A percentile compares a stretch with the other conserved stretches of the same genome.
phyloP scores from a whole-genome alignment of 352 stramenopile genomes.

The Pythium brachiatum region DNA sequence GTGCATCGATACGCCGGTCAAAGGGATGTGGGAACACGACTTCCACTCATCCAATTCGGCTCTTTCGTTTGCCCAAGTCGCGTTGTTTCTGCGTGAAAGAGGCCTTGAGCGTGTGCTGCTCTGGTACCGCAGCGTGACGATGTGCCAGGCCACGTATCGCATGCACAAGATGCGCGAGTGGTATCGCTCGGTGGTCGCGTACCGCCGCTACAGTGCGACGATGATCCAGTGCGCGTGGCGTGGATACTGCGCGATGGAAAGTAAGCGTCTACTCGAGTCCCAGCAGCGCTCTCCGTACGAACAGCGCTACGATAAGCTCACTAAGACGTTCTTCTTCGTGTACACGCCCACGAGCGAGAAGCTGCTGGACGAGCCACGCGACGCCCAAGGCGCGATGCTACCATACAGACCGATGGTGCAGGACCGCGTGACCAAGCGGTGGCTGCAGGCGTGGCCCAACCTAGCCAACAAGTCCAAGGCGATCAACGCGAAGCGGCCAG shows the following conservation, averaged over 20 bases:
- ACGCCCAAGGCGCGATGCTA: conserved; percentile 45
- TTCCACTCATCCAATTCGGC: conserved; percentile 8
- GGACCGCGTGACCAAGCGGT: conserved; percentile 65
- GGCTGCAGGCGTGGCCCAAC: conserved; percentile 71
- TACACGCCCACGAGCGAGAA: conserved; percentile 68
- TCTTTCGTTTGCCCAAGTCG: conserved; percentile 61
- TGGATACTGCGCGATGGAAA: conserved; percentile 33
- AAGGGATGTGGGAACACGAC: conserved; percentile 66
- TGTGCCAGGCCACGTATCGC: conserved; percentile 53
- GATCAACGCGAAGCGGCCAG: not conserved
- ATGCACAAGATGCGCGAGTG: conserved; percentile 56
- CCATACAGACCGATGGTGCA: conserved; percentile 70
- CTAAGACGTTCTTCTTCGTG: conserved; percentile 57
- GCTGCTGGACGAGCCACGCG: conserved; percentile 53
- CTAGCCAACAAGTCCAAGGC: conserved; percentile 23
- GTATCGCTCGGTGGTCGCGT: conserved; percentile 42
- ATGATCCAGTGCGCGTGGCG: conserved; percentile 66
- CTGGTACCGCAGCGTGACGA: conserved; percentile 45
- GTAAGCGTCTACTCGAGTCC: conserved; percentile 39
- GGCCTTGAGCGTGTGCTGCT: conserved; percentile 54
- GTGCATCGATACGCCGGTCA: conserved; percentile 35
- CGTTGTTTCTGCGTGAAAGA: conserved; percentile 60
- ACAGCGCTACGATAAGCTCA: conserved; percentile 54
- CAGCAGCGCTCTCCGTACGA: conserved; percentile 73
- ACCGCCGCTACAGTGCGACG: conserved; percentile 33